phyloP scores from a whole-genome alignment of 148 eudicot species.

The Chenopodium quinoa region DNA sequence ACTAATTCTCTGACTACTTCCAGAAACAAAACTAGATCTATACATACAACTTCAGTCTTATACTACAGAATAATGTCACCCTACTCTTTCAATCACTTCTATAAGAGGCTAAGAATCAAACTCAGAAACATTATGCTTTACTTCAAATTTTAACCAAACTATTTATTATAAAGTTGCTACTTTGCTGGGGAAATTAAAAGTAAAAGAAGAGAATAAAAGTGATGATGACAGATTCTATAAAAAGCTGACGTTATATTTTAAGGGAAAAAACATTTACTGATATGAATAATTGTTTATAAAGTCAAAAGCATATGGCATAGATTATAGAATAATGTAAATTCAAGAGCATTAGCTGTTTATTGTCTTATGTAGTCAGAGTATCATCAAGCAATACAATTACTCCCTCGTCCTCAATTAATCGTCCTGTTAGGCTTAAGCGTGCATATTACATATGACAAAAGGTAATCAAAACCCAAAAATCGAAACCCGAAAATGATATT shows the following conservation, averaged over 20 bases:
- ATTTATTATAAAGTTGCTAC: too few species aligned
- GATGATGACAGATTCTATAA: not conserved
- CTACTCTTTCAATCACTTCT: conserved; percentile 10
- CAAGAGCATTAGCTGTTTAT: not conserved
- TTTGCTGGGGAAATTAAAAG: not conserved
- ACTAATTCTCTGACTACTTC: conserved; percentile 25
- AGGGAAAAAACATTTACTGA: not conserved
- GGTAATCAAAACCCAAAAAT: not conserved
- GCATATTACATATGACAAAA: not conserved
- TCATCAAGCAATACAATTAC: not conserved
- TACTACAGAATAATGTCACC: conserved; percentile 3
- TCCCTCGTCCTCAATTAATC: not conserved
- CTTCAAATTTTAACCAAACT: not conserved
- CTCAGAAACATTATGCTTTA: conserved; percentile 22
- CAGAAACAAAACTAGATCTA: conserved; percentile 28
- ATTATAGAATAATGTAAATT: conserved; percentile 1
- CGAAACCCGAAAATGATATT: not conserved
- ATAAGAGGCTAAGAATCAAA: conserved; percentile 21
- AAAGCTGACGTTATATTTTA: not conserved
- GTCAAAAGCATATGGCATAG: conserved; percentile 1
- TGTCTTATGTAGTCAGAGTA: not conserved
- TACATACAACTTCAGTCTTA: conserved; percentile 11
- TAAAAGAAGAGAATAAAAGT: not conserved
- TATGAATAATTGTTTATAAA: not conserved
- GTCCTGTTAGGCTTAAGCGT: not conserved